phyloP scores from a whole-genome alignment of 1,284 basidiomycete genomes.

The Trametes polyzona region DNA sequence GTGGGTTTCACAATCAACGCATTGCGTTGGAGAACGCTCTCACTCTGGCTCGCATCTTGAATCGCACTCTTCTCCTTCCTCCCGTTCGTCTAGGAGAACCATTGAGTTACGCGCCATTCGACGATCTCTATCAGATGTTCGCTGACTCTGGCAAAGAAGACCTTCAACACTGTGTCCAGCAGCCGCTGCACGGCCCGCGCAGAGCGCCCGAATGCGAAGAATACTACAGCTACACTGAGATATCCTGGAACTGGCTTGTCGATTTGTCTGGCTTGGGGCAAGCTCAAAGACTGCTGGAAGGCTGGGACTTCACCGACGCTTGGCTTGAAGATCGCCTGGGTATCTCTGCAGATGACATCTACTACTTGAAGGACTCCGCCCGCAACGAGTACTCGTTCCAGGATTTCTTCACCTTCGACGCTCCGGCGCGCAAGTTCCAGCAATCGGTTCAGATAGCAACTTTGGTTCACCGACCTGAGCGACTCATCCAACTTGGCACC shows the following conservation, averaged over 20 bases:
- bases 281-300: conserved; percentile 46
- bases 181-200: conserved; percentile 35
- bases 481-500: conserved; percentile 65
- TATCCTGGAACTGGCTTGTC: conserved; percentile 75
- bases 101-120: conserved; percentile 64
- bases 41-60: conserved; percentile 65
- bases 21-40: conserved; percentile 84
- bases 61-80: conserved; percentile 77
- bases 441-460: conserved; percentile 48
- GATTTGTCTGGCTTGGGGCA: conserved; percentile 45
- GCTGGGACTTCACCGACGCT: conserved; percentile 50
- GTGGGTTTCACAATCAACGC: conserved; percentile 83
- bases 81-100: conserved; percentile 68
- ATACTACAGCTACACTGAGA: conserved; percentile 59
- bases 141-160: conserved; percentile 55
- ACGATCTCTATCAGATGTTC: conserved; percentile 54
- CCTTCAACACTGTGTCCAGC: conserved; percentile 51
- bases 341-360: conserved; percentile 45
- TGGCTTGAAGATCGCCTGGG: conserved; percentile 51
- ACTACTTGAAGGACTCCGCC: conserved; percentile 52
- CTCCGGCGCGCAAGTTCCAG: conserved; percentile 40
- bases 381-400: conserved; percentile 71
- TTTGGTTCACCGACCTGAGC: conserved; percentile 43
- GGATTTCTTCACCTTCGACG: conserved; percentile 45
- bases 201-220: conserved; percentile 55